Base-by-base conservation (phyloP, 1,284 basidiomycete genomes). In the Boletus sp. region DNA sequence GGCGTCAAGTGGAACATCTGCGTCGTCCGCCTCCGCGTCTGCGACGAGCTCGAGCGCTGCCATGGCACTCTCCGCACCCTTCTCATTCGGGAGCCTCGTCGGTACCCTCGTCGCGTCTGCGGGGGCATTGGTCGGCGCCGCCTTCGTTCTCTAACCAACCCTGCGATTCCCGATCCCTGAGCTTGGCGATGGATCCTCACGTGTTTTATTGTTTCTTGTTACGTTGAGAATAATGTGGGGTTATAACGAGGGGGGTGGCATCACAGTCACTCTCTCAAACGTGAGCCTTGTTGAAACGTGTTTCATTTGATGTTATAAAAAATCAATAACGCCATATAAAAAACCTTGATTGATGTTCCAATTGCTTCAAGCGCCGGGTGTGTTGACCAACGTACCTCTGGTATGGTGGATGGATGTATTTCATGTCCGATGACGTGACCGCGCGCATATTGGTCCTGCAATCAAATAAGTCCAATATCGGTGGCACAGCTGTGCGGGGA, bases 101-200 rank as follows among this genome's bases (percentile, higher is more conserved):
- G 66, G 69, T 6, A 61, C 60, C n/a, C 56, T 74, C 6, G 52
- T 72, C 24, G 62, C 65, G 9, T 67, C 70, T 1, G 70, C 65
- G 18, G 72, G 68, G 13, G 59, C 57, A 3, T 52, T 71, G 51
- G 47, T 68, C 2, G 70, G 70, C 20, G 69, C 71, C 3, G 66
- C 60, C 5, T 36, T 71, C 2, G 55, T 71, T 9, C 24, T 74
- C 54, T 71, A 55, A 61, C 39, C 43, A 41, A 37, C n/a, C 8
- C 24, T 9, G 8, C 5, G 8, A 11, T 7, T 20, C 27, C 37
- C 22, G 16, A 13, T 22, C 29, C 18, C 24, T 20, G 7, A 22
- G 18, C 48, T 53, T 55, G 51, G 48, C 57, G 39, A 41, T 7
- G 7, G 20, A 18, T n/a, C 29, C 22, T 35, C 24, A n/a, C 33